A percentile compares a stretch with the other conserved stretches of the same genome.
Evolutionary conservation across 345 rosid genomes (phyloP).

Genomic region (Passiflora organensis): DNA sequence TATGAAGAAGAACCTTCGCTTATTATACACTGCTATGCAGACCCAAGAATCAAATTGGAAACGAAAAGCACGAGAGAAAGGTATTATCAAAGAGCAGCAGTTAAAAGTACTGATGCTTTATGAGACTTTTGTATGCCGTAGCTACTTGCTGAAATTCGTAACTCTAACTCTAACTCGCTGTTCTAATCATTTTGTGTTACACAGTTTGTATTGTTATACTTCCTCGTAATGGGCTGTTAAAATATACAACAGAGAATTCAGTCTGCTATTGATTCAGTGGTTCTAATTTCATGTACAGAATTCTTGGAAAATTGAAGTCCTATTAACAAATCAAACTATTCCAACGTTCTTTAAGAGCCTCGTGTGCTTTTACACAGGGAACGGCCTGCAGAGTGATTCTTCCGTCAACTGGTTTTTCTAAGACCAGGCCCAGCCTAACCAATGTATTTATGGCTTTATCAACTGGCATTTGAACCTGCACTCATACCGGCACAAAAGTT

Average conservation of each 20-base stretch:
- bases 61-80: neutral
- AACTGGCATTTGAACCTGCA: conserved; percentile 86
- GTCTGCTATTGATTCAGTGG: too few relatives aligned
- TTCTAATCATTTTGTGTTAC: neutral
- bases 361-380: conserved; percentile 51
- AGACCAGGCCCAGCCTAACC: conserved; percentile 60
- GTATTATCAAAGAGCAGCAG: neutral
- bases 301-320: too few relatives aligned
- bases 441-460: conserved; percentile 61
- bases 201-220: too few relatives aligned
- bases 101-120: too few relatives aligned
- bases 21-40: neutral
- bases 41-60: neutral
- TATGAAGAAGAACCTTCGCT: conserved; percentile 23
- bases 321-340: conserved; percentile 43
- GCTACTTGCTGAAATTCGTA: neutral
- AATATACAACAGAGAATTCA: neutral
- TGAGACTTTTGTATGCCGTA: neutral
- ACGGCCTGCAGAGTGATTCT: conserved; percentile 40
- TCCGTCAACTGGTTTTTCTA: conserved; percentile 48
- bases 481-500: conserved; percentile 4
- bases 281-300: too few relatives aligned
- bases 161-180: too few relatives aligned
- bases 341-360: conserved; percentile 66
- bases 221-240: neutral